Evolutionary conservation across 768 basidiomycete genomes (phyloP).

Genomic region (Russula griseocarnosa): DNA sequence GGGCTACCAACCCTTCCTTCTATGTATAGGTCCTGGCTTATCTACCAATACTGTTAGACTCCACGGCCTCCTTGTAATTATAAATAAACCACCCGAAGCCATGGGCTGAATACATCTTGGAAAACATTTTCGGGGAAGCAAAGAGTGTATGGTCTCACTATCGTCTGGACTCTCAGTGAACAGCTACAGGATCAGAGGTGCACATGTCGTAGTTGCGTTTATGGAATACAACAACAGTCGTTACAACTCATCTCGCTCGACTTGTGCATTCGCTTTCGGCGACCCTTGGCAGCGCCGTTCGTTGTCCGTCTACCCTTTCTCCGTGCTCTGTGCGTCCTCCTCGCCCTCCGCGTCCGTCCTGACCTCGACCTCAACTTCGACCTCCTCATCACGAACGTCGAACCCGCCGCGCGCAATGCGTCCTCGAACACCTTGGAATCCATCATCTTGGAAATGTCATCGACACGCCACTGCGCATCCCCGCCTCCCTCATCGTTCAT

Average conservation of each 20-base stretch:
- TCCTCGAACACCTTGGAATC: constrained; percentile 40
- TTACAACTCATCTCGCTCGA: constrained; percentile 19
- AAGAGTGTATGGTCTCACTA: too few species aligned
- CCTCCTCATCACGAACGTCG: constrained; percentile 42
- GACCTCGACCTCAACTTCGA: constrained; percentile 27
- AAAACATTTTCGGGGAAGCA: not conserved
- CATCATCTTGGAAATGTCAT: constrained; percentile 35
- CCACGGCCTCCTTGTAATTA: constrained; percentile 12
- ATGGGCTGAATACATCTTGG: constrained; percentile 5
- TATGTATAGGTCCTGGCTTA: constrained; percentile 7
- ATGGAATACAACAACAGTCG: not conserved
- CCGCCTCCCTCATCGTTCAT: constrained; percentile 15
- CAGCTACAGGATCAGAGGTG: not conserved
- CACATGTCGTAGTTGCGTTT: not conserved
- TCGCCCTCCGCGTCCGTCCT: constrained; percentile 33
- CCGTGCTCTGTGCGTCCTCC: constrained; percentile 9
- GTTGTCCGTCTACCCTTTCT: constrained; percentile 5
- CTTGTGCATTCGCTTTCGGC: constrained; percentile 4
- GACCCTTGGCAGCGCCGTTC: constrained; percentile 19
- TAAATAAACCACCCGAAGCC: constrained; percentile 4
- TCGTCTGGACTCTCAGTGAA: too few species aligned
- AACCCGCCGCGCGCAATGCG: constrained; percentile 52
- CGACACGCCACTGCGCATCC: constrained; percentile 24
- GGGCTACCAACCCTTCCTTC: constrained; percentile 2
- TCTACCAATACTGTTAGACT: constrained; percentile 16